Base-by-base conservation (phyloP, 495 filamentous ascomycete genomes). In the Penicillium argentinense region DNA sequence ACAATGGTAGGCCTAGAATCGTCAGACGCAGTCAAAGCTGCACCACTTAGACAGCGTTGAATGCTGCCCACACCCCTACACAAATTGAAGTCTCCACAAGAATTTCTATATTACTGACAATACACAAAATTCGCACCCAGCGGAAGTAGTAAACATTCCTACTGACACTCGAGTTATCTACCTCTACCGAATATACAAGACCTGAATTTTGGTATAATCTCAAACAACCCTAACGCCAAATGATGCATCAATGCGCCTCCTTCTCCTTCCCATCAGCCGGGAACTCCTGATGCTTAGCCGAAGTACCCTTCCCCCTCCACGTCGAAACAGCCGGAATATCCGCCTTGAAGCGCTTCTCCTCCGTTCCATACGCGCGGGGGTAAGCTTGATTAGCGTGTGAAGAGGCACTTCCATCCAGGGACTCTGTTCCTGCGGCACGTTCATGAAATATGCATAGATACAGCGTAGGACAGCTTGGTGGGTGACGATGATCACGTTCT, bases 381-480 rank as follows among this genome's bases (percentile, higher is more conserved):
- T 97, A 39, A 98, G 76, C 71, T 96, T 96, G 67, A 98, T 97
- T 21, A 98, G 71, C 8, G 89, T 96, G 66, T 98, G 93, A 33
- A 98, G 78, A 4, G 93, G 93, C 3, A 91, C 88, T 53, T 88
- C 89, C 84, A 97, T 95, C 93, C 93, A 98, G n/a, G 93, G 93
- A 42, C 85, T 89, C 62, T 85, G 76, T 57, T 93, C 89, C 67
- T 97, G 92, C 16, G 87, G 84, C 34, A 91, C 85, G 54, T 97
- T 95, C 86, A 97, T 95, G 68, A 97, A 98, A 63, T 98, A 98
- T 6, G 93, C 86, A 61, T 97, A 97, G 53, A 98, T 97, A 71
- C 93, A 98, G 41, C 93, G 82, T 44, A 98, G 75, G 17, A 98
- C 91, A 3, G 93, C 93, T 66, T 98, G 93, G 65, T 98, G 93